Evolutionary conservation across 2,329 filamentous ascomycete species (phyloP), one percentile per base, ranked within the genome.

Genomic region (Cephalotrichum gorgonifer): DNA sequence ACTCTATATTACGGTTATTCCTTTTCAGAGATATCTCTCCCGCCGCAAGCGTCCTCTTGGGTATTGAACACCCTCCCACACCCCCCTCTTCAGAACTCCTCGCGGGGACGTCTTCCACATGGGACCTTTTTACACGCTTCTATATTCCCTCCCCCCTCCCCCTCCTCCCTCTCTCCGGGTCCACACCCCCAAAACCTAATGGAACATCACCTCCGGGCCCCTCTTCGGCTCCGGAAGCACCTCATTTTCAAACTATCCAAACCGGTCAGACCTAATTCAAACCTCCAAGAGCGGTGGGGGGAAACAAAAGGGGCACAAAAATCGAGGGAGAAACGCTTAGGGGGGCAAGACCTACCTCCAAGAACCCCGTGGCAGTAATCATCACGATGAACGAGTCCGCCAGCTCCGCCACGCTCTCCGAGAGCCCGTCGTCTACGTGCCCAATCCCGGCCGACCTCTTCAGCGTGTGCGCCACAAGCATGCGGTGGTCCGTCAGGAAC

Each of bases 391-490:
- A 87, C 43, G 87, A 83, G 63, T 95, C 88, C 6, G 90, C 87
- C 55, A 97, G 66, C 56, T 91, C 88, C 44, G 79, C 76, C 33
- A 95, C 70, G 54, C 79, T 78, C 50, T 81, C 72, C 47, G 81
- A 80, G 31, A 81, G 70, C 6, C 54, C 57, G 35, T 59, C 60
- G 44, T 67, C 64, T 28, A 56, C 61, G 12, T 51, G 41, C 6
- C 86, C 85, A 50, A 95, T 86, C 44, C 86, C 86, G 0, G 87
- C 87, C 57, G 86, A 87, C 55, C 89, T 77, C 71, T 98, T 98
- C 59, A 98, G 86, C 20, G 95, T 83, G 43, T 89, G 86, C 54
- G 93, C 81, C 58, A 97, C 87, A 50, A 90, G 81, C 63, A 84
- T 81, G 53, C 91, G 77, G 63, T 95, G 88, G 54, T 93, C 85